Evolutionary conservation across 78 protist genomes (phyloP).

Genomic region (Guillardia theta): DNA sequence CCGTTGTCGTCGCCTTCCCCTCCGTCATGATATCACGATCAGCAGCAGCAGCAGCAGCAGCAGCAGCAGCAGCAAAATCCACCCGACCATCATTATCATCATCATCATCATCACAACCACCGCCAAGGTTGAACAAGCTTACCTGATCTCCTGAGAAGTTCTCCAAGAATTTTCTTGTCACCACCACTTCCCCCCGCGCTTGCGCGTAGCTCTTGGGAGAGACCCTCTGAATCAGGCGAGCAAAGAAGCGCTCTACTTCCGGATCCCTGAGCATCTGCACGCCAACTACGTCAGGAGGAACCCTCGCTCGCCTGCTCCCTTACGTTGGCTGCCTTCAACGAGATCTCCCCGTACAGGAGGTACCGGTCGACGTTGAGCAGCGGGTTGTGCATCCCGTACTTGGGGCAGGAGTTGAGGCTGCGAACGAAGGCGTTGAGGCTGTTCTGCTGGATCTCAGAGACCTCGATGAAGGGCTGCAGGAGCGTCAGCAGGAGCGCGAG

Average conservation of each 20-base stretch:
- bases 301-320: no score
- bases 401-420: neutral
- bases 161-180: slow-evolving; percentile 18
- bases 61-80: no score
- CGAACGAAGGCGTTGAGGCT: slow-evolving; percentile 18
- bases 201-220: slow-evolving; percentile 45
- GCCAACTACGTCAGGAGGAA: neutral
- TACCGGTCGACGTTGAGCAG: slow-evolving; percentile 40
- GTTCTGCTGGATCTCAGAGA: neutral
- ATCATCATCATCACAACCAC: no score
- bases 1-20: neutral
- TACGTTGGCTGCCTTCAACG: neutral
- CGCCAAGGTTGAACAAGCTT: slow-evolving; percentile 38
- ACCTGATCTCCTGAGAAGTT: slow-evolving; percentile 47
- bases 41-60: neutral
- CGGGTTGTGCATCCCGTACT: slow-evolving; percentile 59
- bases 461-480: neutral
- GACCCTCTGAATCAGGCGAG: slow-evolving; percentile 46
- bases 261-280: neutral
- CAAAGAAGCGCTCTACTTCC: neutral
- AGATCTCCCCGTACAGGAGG: neutral
- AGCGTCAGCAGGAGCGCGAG: neutral
- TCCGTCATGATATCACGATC: neutral
- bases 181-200: slow-evolving; percentile 12
- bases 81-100: no score